Evolutionary conservation across 1,284 basidiomycete genomes (phyloP), one percentile per base, ranked within the genome.

Genomic region (Grifola frondosa): DNA sequence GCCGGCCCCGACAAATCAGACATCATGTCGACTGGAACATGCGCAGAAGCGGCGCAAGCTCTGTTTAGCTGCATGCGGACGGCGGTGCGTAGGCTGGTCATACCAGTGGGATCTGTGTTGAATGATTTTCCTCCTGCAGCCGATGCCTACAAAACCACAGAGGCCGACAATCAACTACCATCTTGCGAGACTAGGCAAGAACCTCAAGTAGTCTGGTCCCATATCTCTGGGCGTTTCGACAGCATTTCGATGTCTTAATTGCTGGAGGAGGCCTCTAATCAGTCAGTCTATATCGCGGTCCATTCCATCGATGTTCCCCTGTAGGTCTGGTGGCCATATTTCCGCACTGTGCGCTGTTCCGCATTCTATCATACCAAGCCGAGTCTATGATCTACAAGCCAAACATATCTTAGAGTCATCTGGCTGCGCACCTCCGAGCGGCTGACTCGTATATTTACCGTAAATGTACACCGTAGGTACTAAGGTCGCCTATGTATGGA

Each of bases 31-130:
- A 69, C 72, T 9, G 71, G 72, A 2, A 55, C 68, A 20, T 97
- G 94, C 64, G 75, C 78, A 45, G 73, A 78, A 12, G 69, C 78
- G 13, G 85, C 92, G 1, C 70, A 83, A 52, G 67, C 71, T 17
- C 67, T 97, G 46, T 88, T 88, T 58, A 74, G 81, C 24, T 97
- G 94, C 73, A 96, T 97, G 93, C 73, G 82, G 52, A 88, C 81
- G 30, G 78, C 84, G 61, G 91, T 94, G 49, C 60, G 89, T 77
- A 32, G 15, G 15, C 10, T 21, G 34, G 21, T 16, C 6, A 44
- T 33, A 5, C 51, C 17, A 20, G 40, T 35, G 24, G 28, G 11
- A n/a, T 23, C 6, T 17, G 3, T 28, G 5, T n/a, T 41, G 8
- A 48, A 9, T 25, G 38, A 40, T 9, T 43, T 30, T 5, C 22